These are phyloP conservation scores for Myxozyma vanderwaltii DNA, from an alignment of 805 yeast genomes.

Conservation along the genomic window DNA sequence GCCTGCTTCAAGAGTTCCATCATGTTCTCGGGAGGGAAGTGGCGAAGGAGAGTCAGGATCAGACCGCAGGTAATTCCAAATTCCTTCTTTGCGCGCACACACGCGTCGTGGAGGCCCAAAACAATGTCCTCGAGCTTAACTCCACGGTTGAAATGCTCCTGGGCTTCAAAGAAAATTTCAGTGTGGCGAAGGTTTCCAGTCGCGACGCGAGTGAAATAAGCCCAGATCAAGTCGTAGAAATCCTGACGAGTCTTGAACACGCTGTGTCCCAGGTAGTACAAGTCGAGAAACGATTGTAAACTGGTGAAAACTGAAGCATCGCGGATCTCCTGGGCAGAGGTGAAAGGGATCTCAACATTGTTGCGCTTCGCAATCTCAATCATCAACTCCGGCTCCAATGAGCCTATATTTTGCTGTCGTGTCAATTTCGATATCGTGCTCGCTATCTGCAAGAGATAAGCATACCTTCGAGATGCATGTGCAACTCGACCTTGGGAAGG, in stretches of 20 bases:
- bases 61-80: conserved; percentile 67
- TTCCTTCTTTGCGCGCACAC: conserved; percentile 59
- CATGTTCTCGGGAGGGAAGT: conserved; percentile 63
- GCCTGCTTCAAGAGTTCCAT: conserved; percentile 59
- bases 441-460: background rate
- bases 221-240: conserved; percentile 76
- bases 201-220: conserved; percentile 52
- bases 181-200: conserved; percentile 33
- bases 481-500: conserved; percentile 86
- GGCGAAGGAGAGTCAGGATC: conserved; percentile 82
- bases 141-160: conserved; percentile 34
- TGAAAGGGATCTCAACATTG: conserved; percentile 58
- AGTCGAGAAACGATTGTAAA: conserved; percentile 75
- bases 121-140: conserved; percentile 33
- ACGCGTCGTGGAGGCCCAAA: conserved; percentile 57
- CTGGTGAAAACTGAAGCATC: conserved; percentile 63
- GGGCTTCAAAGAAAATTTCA: conserved; percentile 35
- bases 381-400: conserved; percentile 72
- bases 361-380: conserved; percentile 71
- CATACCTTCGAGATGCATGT: conserved; percentile 77
- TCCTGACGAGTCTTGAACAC: conserved; percentile 71
- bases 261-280: conserved; percentile 78
- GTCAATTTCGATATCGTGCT: background rate
- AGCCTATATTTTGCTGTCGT: conserved; percentile 7
- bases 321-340: conserved; percentile 57